Base-by-base conservation (phyloP, 2,329 filamentous ascomycete genomes). In the Aspergillus flavus region DNA sequence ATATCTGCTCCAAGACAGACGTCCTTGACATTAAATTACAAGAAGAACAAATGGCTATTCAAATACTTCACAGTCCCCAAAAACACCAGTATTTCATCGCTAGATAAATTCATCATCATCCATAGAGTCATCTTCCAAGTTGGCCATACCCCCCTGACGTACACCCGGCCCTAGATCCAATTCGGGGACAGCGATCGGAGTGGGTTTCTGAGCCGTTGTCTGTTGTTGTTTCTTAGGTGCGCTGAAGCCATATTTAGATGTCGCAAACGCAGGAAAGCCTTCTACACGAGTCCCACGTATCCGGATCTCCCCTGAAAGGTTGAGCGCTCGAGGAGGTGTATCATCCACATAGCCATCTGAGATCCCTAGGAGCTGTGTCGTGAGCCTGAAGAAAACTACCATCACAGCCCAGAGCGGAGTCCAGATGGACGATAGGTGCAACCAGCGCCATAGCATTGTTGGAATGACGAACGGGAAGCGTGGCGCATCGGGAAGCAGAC, bases 401-500 rank as follows among this genome's bases (percentile, higher is more conserved):
- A 66, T 16, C 16, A 80, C 60, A 3, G 76, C 69, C 59, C 75
- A 68, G 16, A 78, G 34, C 0, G 78, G 76, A 0, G 69, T 65
- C 4, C 76, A 61, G 16, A 77, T 36, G 3, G 63, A 59, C 0
- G 74, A 77, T 6, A 80, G 64, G 66, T 77, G 76, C 19, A 77
- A 76, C 80, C 80, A 82, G 28, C 80, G 79, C 74, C 74, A 84
- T 3, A 86, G 62, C 70, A 88, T 79, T 3, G 84, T 87, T 3
- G 84, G 83, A 6, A 86, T 78, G 6, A 86, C 85, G 64, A 82
- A 85, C 0, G 86, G 86, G 57, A 82, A 85, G 26, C 76, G 70
- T 0, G 86, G 86, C 11, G 84, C 84, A 64, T 86, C 76, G 23
- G 80, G 80, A 50, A 81, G 76, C 39, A 86, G 76, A 59, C 83